These are phyloP conservation scores for Aphanomyces astaci DNA, from an alignment of 352 stramenopile species.

Conservation along the genomic window DNA sequence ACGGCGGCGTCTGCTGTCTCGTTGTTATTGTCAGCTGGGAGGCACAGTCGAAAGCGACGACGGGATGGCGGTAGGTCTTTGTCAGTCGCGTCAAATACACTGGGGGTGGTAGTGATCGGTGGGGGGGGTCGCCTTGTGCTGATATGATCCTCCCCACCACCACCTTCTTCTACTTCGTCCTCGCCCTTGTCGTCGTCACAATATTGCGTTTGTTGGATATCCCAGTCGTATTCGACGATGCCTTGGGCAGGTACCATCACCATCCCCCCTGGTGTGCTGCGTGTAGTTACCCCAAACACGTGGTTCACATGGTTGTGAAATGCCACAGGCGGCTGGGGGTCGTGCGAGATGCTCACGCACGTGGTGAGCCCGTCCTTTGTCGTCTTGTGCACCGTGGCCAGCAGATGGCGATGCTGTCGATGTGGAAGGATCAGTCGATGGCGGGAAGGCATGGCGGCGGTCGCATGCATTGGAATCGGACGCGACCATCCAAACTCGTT, in stretches of 20 bases:
- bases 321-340: constrained; percentile 52
- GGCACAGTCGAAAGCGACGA: constrained; percentile 66
- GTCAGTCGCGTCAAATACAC: constrained; percentile 3
- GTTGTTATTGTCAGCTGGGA: too few relatives aligned
- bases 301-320: constrained; percentile 60
- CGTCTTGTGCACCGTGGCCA: constrained; percentile 63
- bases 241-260: constrained; percentile 44
- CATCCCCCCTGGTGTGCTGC: constrained; percentile 33
- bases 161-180: too few relatives aligned
- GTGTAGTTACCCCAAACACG: constrained; percentile 33
- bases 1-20: too few relatives aligned
- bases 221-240: constrained; percentile 76
- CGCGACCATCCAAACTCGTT: neutral
- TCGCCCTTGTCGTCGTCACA: too few relatives aligned
- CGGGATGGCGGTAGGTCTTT: constrained; percentile 25
- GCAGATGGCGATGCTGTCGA: constrained; percentile 38
- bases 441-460: constrained; percentile 28
- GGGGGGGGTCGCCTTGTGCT: too few relatives aligned
- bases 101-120: too few relatives aligned
- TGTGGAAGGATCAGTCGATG: constrained; percentile 55
- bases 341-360: constrained; percentile 58
- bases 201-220: too few relatives aligned
- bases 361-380: constrained; percentile 37
- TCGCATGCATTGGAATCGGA: neutral
- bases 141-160: too few relatives aligned